Base-by-base conservation (phyloP, 805 yeast species). In the Hanseniaspora pseudoguilliermondii region DNA sequence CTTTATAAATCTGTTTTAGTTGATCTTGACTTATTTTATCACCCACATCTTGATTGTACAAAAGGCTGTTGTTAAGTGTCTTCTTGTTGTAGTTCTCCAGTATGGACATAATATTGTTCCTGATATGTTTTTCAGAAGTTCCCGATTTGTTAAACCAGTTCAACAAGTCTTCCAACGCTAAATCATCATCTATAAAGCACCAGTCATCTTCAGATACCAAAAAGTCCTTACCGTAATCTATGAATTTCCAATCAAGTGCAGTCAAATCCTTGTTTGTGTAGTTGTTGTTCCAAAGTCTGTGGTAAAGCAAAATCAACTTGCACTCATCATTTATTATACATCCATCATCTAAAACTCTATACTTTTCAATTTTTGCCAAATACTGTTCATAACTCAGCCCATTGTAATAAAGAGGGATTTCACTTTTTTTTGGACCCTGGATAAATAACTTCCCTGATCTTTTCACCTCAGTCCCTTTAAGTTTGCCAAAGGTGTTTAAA, bases 381-480 rank as follows among this genome's bases (percentile, higher is more conserved):
- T 55, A 40, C 29, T 66, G 58, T 2, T 66, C 69, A 13, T 60
- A 58, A 4, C 65, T 58, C n/a, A 71, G 46, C 25, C 48, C 48
- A 18, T 66, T 61, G 27, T 77, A 62, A 29, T 66, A 69, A 25
- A 64, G 62, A 20, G 67, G 63, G 5, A 73, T 60, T 41, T 76
- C 78, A 20, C 77, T 82, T 32, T 71, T 73, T 2, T 64, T 74
- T 63, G 97, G 97, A 0, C 98, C 98, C 67, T 89, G 97, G 2
- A 93, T 76, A 93, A 95, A 89, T 18, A 90, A 65, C 55, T 86
- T 74, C 7, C 96, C 96, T 83, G 86, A 84, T 29, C 84, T 73
- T 54, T 79, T 81, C 13, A 43, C 23, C 21, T 38, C 32, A n/a
- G 11, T 11, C 5, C 29, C 46, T 7, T 71, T 74, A 10, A 75